These are phyloP conservation scores for Poronia punctata DNA, from an alignment of 495 filamentous ascomycete species.

Conservation along the genomic window DNA sequence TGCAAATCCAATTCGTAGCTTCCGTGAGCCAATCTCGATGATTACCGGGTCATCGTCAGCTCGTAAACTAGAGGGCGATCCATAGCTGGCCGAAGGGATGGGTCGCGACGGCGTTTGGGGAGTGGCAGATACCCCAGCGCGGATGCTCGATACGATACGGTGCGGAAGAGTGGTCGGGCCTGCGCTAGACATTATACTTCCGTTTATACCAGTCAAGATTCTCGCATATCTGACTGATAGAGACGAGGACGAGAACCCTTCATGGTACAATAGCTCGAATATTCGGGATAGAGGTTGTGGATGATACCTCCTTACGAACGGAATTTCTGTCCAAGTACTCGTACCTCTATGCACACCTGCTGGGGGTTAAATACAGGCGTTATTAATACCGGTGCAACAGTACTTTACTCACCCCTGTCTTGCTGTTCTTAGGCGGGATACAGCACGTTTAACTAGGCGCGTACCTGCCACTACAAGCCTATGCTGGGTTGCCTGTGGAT, in stretches of 20 bases:
- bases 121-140: constrained; percentile 27
- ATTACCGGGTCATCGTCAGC: constrained; percentile 78
- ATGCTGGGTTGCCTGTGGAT: constrained; percentile 12
- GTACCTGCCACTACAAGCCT: constrained; percentile 5
- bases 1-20: constrained; percentile 76
- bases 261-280: too few relatives aligned
- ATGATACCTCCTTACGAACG: too few relatives aligned
- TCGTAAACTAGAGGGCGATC: constrained; percentile 67
- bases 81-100: constrained; percentile 52
- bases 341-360: too few relatives aligned
- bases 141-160: constrained; percentile 46
- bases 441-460: too few relatives aligned
- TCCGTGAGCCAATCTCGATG: constrained; percentile 74
- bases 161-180: constrained; percentile 32
- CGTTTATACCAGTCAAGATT: neutral
- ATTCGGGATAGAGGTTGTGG: too few relatives aligned
- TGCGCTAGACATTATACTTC: constrained; percentile 26
- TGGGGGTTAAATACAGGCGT: too few relatives aligned
- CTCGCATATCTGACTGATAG: constrained; percentile 12
- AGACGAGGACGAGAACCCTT: too few relatives aligned
- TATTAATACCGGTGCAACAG: too few relatives aligned
- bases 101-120: constrained; percentile 56
- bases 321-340: too few relatives aligned
- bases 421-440: too few relatives aligned
- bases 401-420: too few relatives aligned